phyloP scores from a whole-genome alignment of 2,329 filamentous ascomycete species.

The Colletotrichum chlorophyti region DNA sequence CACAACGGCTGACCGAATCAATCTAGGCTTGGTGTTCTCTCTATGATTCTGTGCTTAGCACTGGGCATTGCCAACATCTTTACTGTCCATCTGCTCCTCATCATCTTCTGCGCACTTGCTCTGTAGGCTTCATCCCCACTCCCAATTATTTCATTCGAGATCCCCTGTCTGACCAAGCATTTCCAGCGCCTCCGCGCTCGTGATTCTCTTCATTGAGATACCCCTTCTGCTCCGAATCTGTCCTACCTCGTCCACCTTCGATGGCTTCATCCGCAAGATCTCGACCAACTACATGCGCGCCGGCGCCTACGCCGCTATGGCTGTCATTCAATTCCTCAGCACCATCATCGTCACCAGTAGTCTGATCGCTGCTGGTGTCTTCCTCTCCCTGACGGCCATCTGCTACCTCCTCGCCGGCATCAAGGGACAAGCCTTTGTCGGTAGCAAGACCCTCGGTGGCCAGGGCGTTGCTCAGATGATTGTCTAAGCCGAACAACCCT shows the following conservation, averaged over 20 bases:
- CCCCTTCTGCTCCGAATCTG: conserved; percentile 96
- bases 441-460: conserved; percentile 95
- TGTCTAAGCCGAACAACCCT: too few species aligned
- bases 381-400: conserved; percentile 76
- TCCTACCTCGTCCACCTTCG: conserved; percentile 90
- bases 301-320: conserved; percentile 83
- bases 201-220: conserved; percentile 88
- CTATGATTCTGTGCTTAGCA: conserved; percentile 75
- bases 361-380: conserved; percentile 84
- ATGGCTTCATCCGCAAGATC: conserved; percentile 87
- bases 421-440: conserved; percentile 85
- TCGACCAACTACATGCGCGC: conserved; percentile 98
- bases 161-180: background rate
- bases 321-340: conserved; percentile 83
- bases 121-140: conserved; percentile 52
- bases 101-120: conserved; percentile 60
- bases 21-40: conserved; percentile 71
- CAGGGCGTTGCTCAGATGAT: conserved; percentile 98
- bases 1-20: conserved; percentile 30
- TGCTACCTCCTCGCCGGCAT: conserved; percentile 84
- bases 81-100: conserved; percentile 53
- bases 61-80: conserved; percentile 74
- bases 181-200: conserved; percentile 70
- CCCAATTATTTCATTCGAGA: background rate
- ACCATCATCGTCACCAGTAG: conserved; percentile 69